Evolutionary conservation across 805 yeast species (phyloP).

Genomic region (Sungouiella blattae): DNA sequence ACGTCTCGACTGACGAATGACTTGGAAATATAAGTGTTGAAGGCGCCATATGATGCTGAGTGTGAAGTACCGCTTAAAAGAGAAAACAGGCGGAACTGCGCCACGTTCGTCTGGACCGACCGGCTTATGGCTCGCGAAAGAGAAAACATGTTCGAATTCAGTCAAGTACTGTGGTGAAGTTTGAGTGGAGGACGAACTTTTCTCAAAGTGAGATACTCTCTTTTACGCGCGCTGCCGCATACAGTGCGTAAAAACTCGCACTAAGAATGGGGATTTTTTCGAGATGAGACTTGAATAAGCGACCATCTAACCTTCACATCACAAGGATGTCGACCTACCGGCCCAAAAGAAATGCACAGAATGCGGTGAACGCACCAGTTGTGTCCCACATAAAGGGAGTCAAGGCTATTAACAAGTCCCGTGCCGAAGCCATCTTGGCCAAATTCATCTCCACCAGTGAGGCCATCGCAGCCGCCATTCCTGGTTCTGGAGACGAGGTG

Average conservation of each 20-base stretch:
- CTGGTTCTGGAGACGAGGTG: conserved; percentile 21
- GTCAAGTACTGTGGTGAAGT: too few relatives aligned
- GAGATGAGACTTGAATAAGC: neutral
- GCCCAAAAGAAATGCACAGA: conserved; percentile 39
- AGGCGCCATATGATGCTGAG: neutral
- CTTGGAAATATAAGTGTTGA: neutral
- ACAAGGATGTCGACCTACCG: conserved; percentile 22
- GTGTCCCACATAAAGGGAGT: conserved; percentile 30
- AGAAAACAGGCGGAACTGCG: conserved; percentile 10
- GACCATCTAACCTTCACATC: conserved; percentile 4
- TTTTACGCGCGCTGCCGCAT: conserved; percentile 2
- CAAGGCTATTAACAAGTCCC: conserved; percentile 30
- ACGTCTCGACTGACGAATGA: conserved; percentile 10
- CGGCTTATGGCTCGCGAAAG: neutral
- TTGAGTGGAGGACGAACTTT: neutral
- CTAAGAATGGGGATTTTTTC: neutral
- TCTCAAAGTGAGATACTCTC: neutral
- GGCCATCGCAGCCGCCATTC: conserved; percentile 25
- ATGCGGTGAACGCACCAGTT: conserved; percentile 49
- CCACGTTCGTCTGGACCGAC: neutral
- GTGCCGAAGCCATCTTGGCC: conserved; percentile 45
- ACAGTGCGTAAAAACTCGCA: conserved; percentile 4
- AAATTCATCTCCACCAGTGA: conserved; percentile 42
- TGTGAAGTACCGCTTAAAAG: conserved; percentile 8
- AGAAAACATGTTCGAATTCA: neutral